Evolutionary conservation across 2,329 filamentous ascomycete species (phyloP).

Genomic region (Raffaelea ambrosiae): DNA sequence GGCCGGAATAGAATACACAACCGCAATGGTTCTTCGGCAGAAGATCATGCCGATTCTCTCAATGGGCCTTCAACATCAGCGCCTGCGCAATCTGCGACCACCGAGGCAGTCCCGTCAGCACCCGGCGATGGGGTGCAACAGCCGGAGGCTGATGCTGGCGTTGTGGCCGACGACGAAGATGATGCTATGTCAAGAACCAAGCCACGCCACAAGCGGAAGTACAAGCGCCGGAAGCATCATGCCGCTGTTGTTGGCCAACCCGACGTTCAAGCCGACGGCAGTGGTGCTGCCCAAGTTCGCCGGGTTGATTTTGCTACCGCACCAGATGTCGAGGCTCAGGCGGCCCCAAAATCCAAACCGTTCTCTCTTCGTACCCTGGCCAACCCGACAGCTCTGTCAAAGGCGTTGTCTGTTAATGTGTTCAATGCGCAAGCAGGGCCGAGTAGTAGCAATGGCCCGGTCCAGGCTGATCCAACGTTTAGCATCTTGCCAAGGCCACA

Average conservation of each 20-base stretch:
- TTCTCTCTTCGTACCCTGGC: slow-evolving; percentile 29
- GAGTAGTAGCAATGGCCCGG: neutral
- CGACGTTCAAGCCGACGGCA: neutral
- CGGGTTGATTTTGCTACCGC: slow-evolving; percentile 36
- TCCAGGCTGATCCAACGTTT: neutral
- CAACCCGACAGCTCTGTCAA: slow-evolving; percentile 39
- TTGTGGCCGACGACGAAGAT: slow-evolving; percentile 14
- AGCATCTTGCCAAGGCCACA: slow-evolving; percentile 3
- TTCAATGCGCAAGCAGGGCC: slow-evolving; percentile 26
- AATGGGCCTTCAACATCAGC: neutral
- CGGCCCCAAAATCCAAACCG: slow-evolving; percentile 21
- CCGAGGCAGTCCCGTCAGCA: neutral
- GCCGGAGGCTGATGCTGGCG: neutral
- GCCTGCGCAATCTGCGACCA: neutral
- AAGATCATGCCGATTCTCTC: slow-evolving; percentile 26
- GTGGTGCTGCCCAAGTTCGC: slow-evolving; percentile 16
- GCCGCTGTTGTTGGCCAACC: neutral
- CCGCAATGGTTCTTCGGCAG: slow-evolving; percentile 31
- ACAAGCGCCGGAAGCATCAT: slow-evolving; percentile 23
- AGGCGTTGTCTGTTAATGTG: slow-evolving; percentile 50
- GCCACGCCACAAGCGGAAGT: slow-evolving; percentile 21
- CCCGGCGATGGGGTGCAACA: neutral
- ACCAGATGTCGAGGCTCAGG: slow-evolving; percentile 21
- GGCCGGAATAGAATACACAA: slow-evolving; percentile 51
- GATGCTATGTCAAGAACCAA: slow-evolving; percentile 6